phyloP scores from a whole-genome alignment of 2,329 filamentous ascomycete species.

The Talaromyces piceae region DNA sequence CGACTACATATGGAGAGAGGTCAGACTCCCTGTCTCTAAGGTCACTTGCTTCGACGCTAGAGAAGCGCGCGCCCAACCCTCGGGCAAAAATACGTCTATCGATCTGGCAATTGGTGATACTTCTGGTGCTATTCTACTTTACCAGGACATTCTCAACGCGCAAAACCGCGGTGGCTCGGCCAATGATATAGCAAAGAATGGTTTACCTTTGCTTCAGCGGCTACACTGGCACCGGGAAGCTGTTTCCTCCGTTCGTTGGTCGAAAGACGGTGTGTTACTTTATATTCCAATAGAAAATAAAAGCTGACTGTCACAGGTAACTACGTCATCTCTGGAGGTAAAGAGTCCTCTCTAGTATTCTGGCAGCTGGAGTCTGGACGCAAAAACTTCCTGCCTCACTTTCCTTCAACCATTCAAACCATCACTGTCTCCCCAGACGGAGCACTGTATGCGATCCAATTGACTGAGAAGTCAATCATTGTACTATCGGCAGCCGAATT shows the following conservation, averaged over 20 bases:
- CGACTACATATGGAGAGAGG: conserved; percentile 48
- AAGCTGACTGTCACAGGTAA: conserved; percentile 49
- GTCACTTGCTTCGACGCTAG: conserved; percentile 62
- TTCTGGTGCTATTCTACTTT: conserved; percentile 71
- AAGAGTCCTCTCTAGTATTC: conserved; percentile 79
- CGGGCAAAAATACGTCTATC: conserved; percentile 37
- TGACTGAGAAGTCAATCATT: conserved; percentile 90
- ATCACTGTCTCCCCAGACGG: conserved; percentile 74
- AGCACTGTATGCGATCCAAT: conserved; percentile 71
- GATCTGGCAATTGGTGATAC: conserved; percentile 72
- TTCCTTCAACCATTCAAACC: conserved; percentile 76
- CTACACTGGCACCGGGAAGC: conserved; percentile 87
- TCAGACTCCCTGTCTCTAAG: conserved; percentile 48
- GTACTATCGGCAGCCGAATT: conserved; percentile 84
- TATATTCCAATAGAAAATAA: background rate
- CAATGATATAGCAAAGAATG: conserved; percentile 32
- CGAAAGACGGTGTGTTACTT: conserved; percentile 62
- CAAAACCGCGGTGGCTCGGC: conserved; percentile 42
- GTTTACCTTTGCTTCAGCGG: conserved; percentile 49
- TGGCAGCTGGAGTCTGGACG: conserved; percentile 89
- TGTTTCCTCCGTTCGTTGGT: conserved; percentile 84
- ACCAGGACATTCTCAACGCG: conserved; percentile 62
- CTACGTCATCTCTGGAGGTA: conserved; percentile 88
- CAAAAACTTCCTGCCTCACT: conserved; percentile 79
- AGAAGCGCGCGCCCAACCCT: conserved; percentile 26